phyloP scores from a whole-genome alignment of 345 rosid species.

The Ricinus communis region DNA sequence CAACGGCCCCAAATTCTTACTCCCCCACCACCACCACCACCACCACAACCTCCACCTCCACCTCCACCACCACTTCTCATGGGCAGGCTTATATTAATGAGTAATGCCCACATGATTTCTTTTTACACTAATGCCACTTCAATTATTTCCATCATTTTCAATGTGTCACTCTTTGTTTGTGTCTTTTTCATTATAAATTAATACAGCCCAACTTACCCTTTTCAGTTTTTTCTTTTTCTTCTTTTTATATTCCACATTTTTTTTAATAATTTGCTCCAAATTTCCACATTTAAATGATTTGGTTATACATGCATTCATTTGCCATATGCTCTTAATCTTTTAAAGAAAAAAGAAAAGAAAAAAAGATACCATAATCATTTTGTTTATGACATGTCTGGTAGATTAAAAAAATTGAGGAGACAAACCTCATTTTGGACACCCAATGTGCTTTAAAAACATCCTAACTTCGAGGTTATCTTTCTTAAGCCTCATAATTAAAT shows the following conservation, averaged over 20 bases:
- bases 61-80: neutral
- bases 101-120: too few relatives aligned
- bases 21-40: constrained; percentile 20
- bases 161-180: neutral
- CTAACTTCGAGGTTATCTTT: neutral
- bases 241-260: neutral
- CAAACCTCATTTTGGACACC: neutral
- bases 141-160: constrained; percentile 7
- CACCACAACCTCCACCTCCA: constrained; percentile 17
- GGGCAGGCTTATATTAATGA: too few relatives aligned
- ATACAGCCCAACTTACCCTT: neutral
- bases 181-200: too few relatives aligned
- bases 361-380: neutral
- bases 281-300: too few relatives aligned
- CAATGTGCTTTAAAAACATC: neutral
- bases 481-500: constrained; percentile 3
- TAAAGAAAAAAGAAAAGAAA: too few relatives aligned
- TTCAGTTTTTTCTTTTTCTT: neutral
- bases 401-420: neutral
- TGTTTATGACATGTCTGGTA: constrained; percentile 1
- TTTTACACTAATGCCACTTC: neutral
- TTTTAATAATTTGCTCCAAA: too few relatives aligned
- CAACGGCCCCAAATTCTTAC: constrained; percentile 15
- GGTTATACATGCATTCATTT: too few relatives aligned
- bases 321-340: neutral